A percentile compares a stretch with the other conserved stretches of the same genome.
These are phyloP conservation scores for Xylaria castorea DNA, from an alignment of 495 filamentous ascomycete species.

Conservation along the genomic window DNA sequence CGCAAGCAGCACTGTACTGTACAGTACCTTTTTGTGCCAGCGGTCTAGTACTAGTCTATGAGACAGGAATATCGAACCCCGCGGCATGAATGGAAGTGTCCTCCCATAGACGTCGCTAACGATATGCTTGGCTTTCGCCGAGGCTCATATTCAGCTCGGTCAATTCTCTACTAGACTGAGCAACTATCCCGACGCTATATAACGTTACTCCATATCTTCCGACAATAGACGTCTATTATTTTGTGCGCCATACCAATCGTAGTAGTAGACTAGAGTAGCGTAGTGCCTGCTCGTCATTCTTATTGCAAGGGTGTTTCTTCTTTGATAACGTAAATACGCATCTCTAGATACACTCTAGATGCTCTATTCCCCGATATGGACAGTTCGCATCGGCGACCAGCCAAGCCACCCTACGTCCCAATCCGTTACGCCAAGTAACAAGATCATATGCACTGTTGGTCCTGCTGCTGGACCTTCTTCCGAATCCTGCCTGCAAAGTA, in stretches of 20 bases:
- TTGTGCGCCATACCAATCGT: neutral
- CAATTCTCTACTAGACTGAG: neutral
- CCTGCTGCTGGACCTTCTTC: neutral
- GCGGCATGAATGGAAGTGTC: neutral
- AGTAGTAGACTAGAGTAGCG: neutral
- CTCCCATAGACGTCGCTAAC: neutral
- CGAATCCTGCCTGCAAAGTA: slow-evolving; percentile 9
- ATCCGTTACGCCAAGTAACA: slow-evolving; percentile 1
- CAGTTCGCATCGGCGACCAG: slow-evolving; percentile 6
- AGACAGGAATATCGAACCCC: neutral
- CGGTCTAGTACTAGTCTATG: neutral
- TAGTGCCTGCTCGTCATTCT: neutral
- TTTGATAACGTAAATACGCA: neutral
- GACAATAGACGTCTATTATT: neutral
- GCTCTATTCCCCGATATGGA: neutral
- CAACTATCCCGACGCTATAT: neutral
- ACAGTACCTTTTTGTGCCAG: neutral
- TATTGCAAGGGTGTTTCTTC: neutral
- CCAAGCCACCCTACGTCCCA: neutral
- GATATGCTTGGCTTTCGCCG: neutral
- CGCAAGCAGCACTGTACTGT: neutral
- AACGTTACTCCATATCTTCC: neutral
- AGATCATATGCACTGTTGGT: slow-evolving; percentile 2
- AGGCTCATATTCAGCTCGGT: neutral
- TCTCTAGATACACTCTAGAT: neutral